phyloP scores from a whole-genome alignment of 805 yeast species.

The Candida ortonii region DNA sequence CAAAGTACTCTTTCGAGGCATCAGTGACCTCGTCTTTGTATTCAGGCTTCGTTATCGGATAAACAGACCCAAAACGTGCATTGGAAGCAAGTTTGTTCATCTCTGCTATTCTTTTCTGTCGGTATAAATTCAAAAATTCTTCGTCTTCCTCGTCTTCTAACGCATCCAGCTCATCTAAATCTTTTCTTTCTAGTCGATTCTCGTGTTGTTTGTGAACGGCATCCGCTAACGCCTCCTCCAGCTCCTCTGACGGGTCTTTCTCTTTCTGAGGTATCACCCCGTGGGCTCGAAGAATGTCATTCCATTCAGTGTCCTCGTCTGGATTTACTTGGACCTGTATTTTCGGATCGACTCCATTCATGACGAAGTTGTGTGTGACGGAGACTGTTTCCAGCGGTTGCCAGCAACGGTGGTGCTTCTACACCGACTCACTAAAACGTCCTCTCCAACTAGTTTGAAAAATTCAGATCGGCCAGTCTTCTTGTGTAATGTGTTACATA shows the following conservation, averaged over 20 bases:
- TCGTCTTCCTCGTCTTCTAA: constrained; percentile 93
- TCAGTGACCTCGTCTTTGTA: constrained; percentile 82
- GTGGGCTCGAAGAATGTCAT: constrained; percentile 84
- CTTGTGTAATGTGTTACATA: no score
- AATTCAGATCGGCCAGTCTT: no score
- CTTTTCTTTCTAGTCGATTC: constrained; percentile 73
- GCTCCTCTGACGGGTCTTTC: constrained; percentile 79
- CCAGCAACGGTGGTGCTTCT: no score
- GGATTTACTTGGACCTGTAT: constrained; percentile 89
- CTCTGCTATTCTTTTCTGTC: constrained; percentile 74
- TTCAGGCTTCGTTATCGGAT: constrained; percentile 81
- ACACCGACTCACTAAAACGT: no score
- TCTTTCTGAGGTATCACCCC: constrained; percentile 93
- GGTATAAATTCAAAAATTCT: constrained; percentile 77
- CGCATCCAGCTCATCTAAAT: constrained; percentile 78
- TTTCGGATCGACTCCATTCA: constrained; percentile 44
- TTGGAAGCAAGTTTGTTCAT: constrained; percentile 54
- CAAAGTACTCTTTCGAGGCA: constrained; percentile 64
- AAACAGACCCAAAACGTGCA: constrained; percentile 69
- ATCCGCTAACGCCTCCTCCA: constrained; percentile 85
- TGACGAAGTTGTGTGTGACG: no score
- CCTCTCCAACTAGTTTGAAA: no score
- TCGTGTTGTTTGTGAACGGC: constrained; percentile 79
- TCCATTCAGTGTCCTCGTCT: constrained; percentile 98
- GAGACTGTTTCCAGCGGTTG: no score